Evolutionary conservation across 1,284 basidiomycete genomes (phyloP), one percentile per base, ranked within the genome.

Genomic region (Apiotrichum montevideense): DNA sequence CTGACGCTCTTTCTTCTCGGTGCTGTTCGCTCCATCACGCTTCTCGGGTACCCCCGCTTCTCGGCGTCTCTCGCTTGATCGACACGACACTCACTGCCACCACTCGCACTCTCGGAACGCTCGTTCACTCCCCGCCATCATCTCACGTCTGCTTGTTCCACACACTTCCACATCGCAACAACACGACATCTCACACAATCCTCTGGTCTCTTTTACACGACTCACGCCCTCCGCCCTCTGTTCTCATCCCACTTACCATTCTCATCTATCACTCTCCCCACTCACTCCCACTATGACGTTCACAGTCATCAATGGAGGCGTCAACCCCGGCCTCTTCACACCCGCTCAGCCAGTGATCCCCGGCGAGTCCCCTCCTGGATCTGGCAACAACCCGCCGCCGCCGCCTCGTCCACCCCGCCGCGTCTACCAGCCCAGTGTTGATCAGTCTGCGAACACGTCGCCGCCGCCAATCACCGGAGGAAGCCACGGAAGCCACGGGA

Each of bases 371-470:
- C 9, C 39, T n/a, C 35, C 47, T 33, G 45, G 35, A 44, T 48
- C 33, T 54, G 56, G 56, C 42, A 47, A 56, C 39, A 46, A 60
- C 51, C 58, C 61, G 3, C 58, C 58, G 9, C 67, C 69, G 3
- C 71, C 72, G 1, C 70, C 72, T 39, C 65, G 72, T 15, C 72
- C 71, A 1, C 69, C 72, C 6, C 59, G 72, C 29, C 63, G 71
- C 2, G 67, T 67, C 42, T 62, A 64, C 51, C 58, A 61, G 9
- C 54, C 61, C n/a, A 49, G 56, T 42, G 55, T 61, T 3, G 54
- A 61, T 37, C 47, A 56, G 41, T 44, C 54, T 10, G 6, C 59
- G 6, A 21, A 6, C 8, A n/a, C 35, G 11, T 29, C 60, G 11
- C 52, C 66, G 10, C 55, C 64, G 2, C 54, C 66, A 4, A 44